phyloP scores from a whole-genome alignment of 345 rosid genomes.

The Ricinus communis region DNA sequence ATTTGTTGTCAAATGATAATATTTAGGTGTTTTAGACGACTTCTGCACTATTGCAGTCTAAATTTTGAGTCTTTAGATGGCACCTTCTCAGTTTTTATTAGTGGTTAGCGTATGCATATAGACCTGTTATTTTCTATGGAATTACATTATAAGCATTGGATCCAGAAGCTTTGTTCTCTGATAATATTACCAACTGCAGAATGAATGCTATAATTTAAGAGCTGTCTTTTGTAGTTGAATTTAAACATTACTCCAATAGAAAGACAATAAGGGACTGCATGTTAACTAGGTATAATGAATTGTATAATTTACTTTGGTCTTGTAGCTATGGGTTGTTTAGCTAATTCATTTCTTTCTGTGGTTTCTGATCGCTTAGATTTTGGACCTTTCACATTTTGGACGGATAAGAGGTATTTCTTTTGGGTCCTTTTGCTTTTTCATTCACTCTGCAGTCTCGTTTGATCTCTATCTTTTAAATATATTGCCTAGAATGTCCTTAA shows the following conservation, averaged over 20 bases:
- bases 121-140: too few species aligned
- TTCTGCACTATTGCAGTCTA: background rate
- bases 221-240: background rate
- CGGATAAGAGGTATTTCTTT: slow-evolving; percentile 68
- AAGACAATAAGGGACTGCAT: background rate
- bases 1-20: background rate
- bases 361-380: slow-evolving; percentile 47
- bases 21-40: background rate
- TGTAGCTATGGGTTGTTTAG: background rate
- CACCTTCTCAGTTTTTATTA: too few species aligned
- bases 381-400: slow-evolving; percentile 83
- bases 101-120: too few species aligned
- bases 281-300: background rate
- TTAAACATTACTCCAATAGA: background rate
- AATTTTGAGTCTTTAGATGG: too few species aligned
- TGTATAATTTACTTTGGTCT: background rate
- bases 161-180: background rate
- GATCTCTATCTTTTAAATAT: background rate
- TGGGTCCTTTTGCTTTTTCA: background rate
- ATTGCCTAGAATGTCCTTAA: background rate
- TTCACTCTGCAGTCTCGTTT: background rate
- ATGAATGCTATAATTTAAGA: background rate
- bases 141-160: too few species aligned
- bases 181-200: background rate
- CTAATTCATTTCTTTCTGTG: background rate